Percentiles rank a stretch among this genome's conserved stretches.
Conservation (phyloP, 2,329 filamentous ascomycete species). For the Apiospora koreana region DNA sequence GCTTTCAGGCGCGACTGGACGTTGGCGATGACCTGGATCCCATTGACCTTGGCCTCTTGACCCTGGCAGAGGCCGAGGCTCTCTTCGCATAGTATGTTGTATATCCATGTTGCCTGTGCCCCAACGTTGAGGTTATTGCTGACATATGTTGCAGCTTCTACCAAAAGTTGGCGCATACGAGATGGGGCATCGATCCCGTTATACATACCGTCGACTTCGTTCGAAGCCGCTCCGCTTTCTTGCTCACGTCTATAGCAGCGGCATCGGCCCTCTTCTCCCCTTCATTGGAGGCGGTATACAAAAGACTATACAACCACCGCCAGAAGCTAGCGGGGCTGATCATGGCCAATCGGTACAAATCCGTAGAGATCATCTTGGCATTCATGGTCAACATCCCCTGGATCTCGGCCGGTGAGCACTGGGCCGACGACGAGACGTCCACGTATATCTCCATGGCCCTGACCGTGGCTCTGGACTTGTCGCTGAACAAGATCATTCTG, state of each 20-base stretch:
- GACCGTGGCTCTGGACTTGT: constrained; percentile 69
- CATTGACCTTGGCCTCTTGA: constrained; percentile 69
- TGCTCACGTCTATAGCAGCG: constrained; percentile 71
- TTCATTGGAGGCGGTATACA: constrained; percentile 63
- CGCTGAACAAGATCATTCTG: constrained; percentile 68
- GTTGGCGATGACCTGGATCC: constrained; percentile 66
- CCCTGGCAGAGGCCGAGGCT: constrained; percentile 62
- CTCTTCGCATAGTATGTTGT: constrained; percentile 63
- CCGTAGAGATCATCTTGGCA: constrained; percentile 72
- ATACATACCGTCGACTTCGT: constrained; percentile 68
- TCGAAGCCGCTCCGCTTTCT: constrained; percentile 66
- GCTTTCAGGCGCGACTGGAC: constrained; percentile 64
- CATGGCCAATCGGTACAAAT: constrained; percentile 62
- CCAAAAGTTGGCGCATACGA: constrained; percentile 68
- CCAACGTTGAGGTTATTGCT: constrained; percentile 4
- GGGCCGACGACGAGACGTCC: constrained; percentile 73
- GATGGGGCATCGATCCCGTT: constrained; percentile 71
- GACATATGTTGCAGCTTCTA: constrained; percentile 55
- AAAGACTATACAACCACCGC: constrained; percentile 64
- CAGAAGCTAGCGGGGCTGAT: constrained; percentile 64
- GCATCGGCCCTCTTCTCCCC: constrained; percentile 69
- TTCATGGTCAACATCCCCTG: constrained; percentile 78
- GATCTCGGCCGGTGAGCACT: constrained; percentile 69
- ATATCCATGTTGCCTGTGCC: neutral
- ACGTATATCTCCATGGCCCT: constrained; percentile 70